Base-by-base conservation (phyloP, 495 filamentous ascomycete species). In the Aspergillus sclerotiicarbonarius region DNA sequence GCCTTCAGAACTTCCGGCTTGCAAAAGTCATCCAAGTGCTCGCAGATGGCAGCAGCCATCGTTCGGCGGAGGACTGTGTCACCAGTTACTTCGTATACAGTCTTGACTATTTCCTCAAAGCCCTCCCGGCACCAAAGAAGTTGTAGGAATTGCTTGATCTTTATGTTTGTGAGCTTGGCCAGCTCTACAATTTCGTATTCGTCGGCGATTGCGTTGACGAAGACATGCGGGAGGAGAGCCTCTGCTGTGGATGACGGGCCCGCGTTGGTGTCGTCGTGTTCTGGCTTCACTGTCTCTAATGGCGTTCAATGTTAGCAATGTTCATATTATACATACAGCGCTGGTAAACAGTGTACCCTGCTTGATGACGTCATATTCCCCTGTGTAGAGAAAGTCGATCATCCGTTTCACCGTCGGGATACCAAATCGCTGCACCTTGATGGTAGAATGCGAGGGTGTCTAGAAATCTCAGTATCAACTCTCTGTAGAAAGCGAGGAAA, bases 311-410 rank as follows among this genome's bases (percentile, higher is more conserved):
- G n/a, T n/a, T n/a, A n/a, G n/a, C n/a, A n/a, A n/a, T n/a, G n/a
- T n/a, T n/a, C n/a, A n/a, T n/a, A n/a, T n/a, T n/a, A n/a, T n/a
- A n/a, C n/a, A n/a, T n/a, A n/a, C n/a, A n/a, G n/a, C n/a, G n/a
- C n/a, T n/a, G n/a, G n/a, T n/a, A n/a, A n/a, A n/a, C n/a, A n/a
- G 12, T 33, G 18, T 18, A 18, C 50, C 15, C 20, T 4, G 6
- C 15, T 2, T 35, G 25, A n/a, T 10, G 13, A 51, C 15, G 35
- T 13, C 41, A 35, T 58, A 58, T 1, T 58, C 25, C 9, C 49
- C 56, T 8, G 25, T 33, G 18, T 58, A 53, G 9, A 58, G 15
- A 25, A 33, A 58, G 8, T 58, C 35, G 19, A 58, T 35, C 56
- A 58, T 58, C 10, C 20, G 33, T 4, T 53, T 32, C 10, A 58